A percentile compares a stretch with the other conserved stretches of the same genome.
Conservation (phyloP, 805 yeast species). For the Saccharomycopsis schoenii region DNA sequence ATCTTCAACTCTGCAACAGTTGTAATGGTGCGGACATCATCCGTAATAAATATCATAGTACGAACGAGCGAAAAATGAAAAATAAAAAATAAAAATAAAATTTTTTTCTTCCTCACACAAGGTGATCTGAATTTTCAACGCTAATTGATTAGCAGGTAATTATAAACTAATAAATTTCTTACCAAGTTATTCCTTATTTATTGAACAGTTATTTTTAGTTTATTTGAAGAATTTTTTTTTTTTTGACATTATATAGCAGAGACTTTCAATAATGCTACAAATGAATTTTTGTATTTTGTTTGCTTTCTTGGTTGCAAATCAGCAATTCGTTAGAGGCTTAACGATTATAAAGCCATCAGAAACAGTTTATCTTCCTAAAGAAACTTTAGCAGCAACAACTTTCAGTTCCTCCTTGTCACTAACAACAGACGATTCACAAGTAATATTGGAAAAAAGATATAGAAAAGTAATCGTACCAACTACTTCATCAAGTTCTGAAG, state of each 20-base stretch:
- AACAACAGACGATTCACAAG: not conserved
- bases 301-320: not conserved
- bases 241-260: not conserved
- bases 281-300: not conserved
- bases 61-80: no score
- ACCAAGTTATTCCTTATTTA: not conserved
- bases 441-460: slow-evolving; percentile 6
- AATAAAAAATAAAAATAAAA: no score
- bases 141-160: no score
- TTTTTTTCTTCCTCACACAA: no score
- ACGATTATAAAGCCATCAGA: not conserved
- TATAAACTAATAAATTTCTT: no score
- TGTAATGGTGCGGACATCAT: no score
- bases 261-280: no score
- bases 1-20: no score
- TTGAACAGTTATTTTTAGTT: not conserved
- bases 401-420: not conserved
- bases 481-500: slow-evolving; percentile 27
- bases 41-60: no score
- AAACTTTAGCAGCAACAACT: not conserved
- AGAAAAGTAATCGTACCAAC: slow-evolving; percentile 22
- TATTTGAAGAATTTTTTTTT: not conserved
- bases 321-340: not conserved
- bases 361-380: not conserved
- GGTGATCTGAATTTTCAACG: no score